Evolutionary conservation across 345 rosid genomes (phyloP).

Genomic region (Cardamine occulta): DNA sequence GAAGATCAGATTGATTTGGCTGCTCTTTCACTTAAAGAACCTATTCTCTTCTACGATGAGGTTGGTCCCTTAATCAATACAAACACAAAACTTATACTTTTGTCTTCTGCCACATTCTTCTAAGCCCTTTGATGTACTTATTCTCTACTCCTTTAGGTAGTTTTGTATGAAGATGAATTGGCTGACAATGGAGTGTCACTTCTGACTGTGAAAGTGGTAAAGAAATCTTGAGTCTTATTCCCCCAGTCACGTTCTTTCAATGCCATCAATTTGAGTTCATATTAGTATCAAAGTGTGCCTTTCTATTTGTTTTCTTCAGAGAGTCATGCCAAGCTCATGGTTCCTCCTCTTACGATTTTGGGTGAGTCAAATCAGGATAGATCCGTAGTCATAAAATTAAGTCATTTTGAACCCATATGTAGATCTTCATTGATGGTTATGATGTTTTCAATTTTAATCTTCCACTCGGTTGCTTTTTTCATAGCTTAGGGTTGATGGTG

Average conservation of each 20-base stretch:
- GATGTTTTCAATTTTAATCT: not conserved
- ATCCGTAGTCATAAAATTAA: not conserved
- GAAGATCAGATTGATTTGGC: slow-evolving; percentile 74
- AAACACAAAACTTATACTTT: not conserved
- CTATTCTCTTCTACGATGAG: slow-evolving; percentile 99
- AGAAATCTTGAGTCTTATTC: slow-evolving; percentile 25
- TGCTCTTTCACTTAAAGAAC: slow-evolving; percentile 80
- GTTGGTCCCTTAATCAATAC: slow-evolving; percentile 42
- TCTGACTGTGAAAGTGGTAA: slow-evolving; percentile 94
- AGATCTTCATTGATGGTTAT: slow-evolving; percentile 15
- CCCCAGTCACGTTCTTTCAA: slow-evolving; percentile 17
- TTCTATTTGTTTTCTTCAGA: slow-evolving; percentile 52
- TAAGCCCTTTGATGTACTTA: not conserved
- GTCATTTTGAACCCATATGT: not conserved
- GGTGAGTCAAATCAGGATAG: slow-evolving; percentile 59
- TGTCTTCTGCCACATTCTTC: slow-evolving; percentile 8
- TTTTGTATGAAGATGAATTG: slow-evolving; percentile 95
- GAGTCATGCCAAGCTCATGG: slow-evolving; percentile 98
- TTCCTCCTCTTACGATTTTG: slow-evolving; percentile 95
- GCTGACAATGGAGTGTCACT: slow-evolving; percentile 95
- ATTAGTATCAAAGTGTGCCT: not conserved
- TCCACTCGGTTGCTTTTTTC: slow-evolving; percentile 21
- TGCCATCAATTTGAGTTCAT: not conserved
- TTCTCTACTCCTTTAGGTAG: slow-evolving; percentile 58
- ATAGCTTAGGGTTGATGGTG: slow-evolving; percentile 98